A percentile compares a stretch with the other conserved stretches of the same genome.
These are phyloP conservation scores for Dactylellina sp. DNA, from an alignment of 2,329 filamentous ascomycete species.

Conservation along the genomic window DNA sequence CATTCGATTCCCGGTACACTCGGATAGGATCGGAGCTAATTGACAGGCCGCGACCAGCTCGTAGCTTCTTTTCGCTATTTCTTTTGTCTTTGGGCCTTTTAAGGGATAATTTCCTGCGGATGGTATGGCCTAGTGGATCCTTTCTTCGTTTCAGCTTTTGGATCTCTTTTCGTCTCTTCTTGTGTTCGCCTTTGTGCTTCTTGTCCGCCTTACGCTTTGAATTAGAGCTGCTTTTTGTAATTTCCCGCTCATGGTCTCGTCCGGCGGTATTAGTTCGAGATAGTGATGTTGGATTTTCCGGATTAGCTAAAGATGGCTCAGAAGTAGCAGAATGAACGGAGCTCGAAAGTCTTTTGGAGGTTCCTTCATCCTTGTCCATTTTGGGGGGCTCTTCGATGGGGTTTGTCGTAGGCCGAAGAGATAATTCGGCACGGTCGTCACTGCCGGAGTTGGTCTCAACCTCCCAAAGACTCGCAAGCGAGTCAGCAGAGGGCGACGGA, in stretches of 20 bases:
- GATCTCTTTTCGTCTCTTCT: conserved; percentile 7
- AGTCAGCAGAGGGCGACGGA: conserved; percentile 25
- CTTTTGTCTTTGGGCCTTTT: conserved; percentile 14
- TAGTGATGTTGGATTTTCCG: background rate
- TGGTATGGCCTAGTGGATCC: conserved; percentile 7
- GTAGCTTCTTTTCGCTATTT: background rate
- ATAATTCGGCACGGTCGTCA: conserved; percentile 16
- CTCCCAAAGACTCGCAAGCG: conserved; percentile 38
- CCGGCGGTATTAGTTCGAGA: conserved; percentile 9
- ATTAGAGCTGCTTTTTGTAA: conserved; percentile 5
- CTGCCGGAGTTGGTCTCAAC: conserved; percentile 19
- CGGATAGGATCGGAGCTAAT: conserved; percentile 34
- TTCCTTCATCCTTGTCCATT: conserved; percentile 24
- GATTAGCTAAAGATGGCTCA: background rate
- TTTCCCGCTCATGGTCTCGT: conserved; percentile 6
- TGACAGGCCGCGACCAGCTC: conserved; percentile 23
- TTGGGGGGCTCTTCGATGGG: background rate
- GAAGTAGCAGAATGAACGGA: background rate
- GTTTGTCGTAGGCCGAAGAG: conserved; percentile 1
- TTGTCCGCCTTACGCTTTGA: background rate
- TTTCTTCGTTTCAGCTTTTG: conserved; percentile 9
- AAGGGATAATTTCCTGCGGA: conserved; percentile 38
- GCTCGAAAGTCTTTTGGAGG: background rate
- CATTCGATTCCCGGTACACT: conserved; percentile 29
- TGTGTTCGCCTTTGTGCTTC: background rate